Evolutionary conservation across 257 asterid genomes (phyloP).

Genomic region (Plantago ovata): DNA sequence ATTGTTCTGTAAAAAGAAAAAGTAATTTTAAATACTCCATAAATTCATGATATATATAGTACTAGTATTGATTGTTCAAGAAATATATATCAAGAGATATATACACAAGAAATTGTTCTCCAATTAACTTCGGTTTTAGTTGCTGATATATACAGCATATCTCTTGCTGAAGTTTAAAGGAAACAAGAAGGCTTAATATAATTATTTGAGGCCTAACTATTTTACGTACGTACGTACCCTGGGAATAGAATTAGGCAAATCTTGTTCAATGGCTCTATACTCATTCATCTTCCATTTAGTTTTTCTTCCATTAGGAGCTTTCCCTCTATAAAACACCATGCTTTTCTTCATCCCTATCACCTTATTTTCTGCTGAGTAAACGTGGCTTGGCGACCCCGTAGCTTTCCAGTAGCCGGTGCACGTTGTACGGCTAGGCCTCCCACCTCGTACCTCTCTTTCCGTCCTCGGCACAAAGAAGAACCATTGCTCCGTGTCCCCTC

Average conservation of each 20-base stretch:
- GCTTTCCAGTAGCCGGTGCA: conserved; percentile 82
- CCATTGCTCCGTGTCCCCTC: conserved; percentile 74
- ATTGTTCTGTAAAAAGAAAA: too few species aligned
- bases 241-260: conserved; percentile 34
- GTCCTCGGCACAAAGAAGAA: conserved; percentile 67
- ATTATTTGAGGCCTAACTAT: neutral
- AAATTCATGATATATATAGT: too few species aligned
- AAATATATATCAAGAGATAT: too few species aligned
- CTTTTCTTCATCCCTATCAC: conserved; percentile 72
- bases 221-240: conserved; percentile 22
- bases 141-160: too few species aligned
- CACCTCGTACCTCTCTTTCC: conserved; percentile 68
- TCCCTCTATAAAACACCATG: conserved; percentile 75
- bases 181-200: too few species aligned
- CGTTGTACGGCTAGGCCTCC: conserved; percentile 67
- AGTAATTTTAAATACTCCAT: too few species aligned
- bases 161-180: too few species aligned
- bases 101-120: too few species aligned
- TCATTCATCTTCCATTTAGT: conserved; percentile 84
- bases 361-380: conserved; percentile 48
- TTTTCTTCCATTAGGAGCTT: conserved; percentile 66
- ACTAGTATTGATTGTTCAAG: too few species aligned
- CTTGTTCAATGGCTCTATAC: conserved; percentile 56
- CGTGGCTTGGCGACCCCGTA: conserved; percentile 75
- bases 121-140: too few species aligned